Evolutionary conservation across 2,329 filamentous ascomycete genomes (phyloP), one percentile per base, ranked within the genome.

Genomic region (Colletotrichum sublineola): DNA sequence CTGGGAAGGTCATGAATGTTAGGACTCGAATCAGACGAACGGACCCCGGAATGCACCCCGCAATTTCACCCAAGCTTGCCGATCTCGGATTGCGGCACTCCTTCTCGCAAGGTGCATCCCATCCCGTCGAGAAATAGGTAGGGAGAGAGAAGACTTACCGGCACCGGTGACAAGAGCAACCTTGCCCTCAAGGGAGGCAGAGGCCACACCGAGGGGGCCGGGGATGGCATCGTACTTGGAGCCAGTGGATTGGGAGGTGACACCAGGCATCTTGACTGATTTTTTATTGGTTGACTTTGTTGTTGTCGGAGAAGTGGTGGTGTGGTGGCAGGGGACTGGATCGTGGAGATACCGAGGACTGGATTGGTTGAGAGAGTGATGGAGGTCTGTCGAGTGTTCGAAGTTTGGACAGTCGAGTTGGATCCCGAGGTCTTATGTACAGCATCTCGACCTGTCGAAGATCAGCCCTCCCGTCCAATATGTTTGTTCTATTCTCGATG

Each of bases 161-260:
- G 82, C 81, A 66, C 94, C 94, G 0, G 94, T 97, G 55, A 97
- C 89, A 73, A 97, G 93, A 75, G 93, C 93, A 52, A 96, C 90
- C 82, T 97, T 97, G 77, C 94, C 94, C 78, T 94, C 91, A 76
- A 97, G 88, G 62, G 92, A 94, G 86, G 82, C 82, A 48, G 82
- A 83, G 36, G 77, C 80, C 61, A 83, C 68, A 42, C 82, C 82
- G 58, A 83, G 77, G 67, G 82, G 81, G 7, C 82, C 82, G 8
- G 82, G 81, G 60, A 83, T 80, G 62, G 76, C 74, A 75, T 83
- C 80, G 76, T 81, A 81, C 75, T 81, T 81, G 73, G 77, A 79
- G 20, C 70, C 70, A 46, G 52, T 64, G 50, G 74, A 74, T 11
- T 74, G 63, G 52, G 64, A 67, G 55, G 79, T 77, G 53, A 76